Evolutionary conservation across 2,329 filamentous ascomycete genomes (phyloP).

Genomic region (Didymellaceae sp.): DNA sequence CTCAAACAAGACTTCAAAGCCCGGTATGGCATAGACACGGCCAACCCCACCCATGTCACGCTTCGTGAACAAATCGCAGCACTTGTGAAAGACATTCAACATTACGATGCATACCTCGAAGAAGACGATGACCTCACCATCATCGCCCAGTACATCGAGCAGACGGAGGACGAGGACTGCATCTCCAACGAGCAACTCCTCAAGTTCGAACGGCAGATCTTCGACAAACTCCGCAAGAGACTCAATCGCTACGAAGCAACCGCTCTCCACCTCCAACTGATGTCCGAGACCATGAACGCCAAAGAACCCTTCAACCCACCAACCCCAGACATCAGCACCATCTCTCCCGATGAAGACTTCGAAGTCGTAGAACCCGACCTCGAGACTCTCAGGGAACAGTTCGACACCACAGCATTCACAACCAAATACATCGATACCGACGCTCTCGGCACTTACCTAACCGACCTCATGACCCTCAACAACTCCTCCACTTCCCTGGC

Average conservation of each 20-base stretch:
- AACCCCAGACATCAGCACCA: slow-evolving; percentile 25
- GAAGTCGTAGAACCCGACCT: slow-evolving; percentile 61
- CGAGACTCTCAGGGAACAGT: slow-evolving; percentile 57
- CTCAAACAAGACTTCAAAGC: slow-evolving; percentile 58
- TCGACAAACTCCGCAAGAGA: slow-evolving; percentile 56
- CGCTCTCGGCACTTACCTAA: slow-evolving; percentile 30
- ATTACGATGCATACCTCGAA: slow-evolving; percentile 44
- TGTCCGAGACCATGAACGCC: slow-evolving; percentile 44
- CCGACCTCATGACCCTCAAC: slow-evolving; percentile 17
- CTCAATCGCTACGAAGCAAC: slow-evolving; percentile 64
- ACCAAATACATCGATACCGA: slow-evolving; percentile 25
- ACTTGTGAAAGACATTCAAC: slow-evolving; percentile 47
- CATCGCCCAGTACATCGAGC: slow-evolving; percentile 60
- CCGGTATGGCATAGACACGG: slow-evolving; percentile 47
- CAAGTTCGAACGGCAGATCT: slow-evolving; percentile 57
- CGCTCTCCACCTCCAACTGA: slow-evolving; percentile 61
- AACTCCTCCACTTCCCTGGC: slow-evolving; percentile 9
- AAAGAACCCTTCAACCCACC: slow-evolving; percentile 33
- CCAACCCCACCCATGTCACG: slow-evolving; percentile 28
- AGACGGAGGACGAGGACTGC: slow-evolving; percentile 61
- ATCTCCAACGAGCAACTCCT: slow-evolving; percentile 56
- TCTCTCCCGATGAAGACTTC: slow-evolving; percentile 47
- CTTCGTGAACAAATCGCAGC: slow-evolving; percentile 40
- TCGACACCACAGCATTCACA: slow-evolving; percentile 30
- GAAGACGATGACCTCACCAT: slow-evolving; percentile 49